Conservation (phyloP, 352 stramenopile species). For the Phytophthora colocasiae region DNA sequence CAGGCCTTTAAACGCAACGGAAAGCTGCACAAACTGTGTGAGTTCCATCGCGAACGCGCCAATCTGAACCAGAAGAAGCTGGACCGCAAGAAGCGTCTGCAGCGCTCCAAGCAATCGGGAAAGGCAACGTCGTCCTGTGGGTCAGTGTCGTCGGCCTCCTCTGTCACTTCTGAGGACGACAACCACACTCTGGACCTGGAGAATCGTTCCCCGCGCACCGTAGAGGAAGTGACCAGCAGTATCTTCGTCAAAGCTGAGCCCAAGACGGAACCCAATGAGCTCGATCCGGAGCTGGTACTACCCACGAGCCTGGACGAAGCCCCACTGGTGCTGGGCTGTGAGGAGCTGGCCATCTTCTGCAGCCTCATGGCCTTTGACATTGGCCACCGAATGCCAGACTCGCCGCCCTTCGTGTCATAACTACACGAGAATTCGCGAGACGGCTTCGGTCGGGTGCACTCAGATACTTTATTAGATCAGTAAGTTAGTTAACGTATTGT, state of each 20-base stretch:
- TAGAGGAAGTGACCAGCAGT: constrained; percentile 50
- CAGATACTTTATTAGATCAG: constrained; percentile 21
- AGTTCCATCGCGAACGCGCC: constrained; percentile 85
- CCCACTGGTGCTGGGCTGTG: constrained; percentile 59
- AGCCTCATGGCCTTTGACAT: constrained; percentile 78
- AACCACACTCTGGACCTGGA: constrained; percentile 24
- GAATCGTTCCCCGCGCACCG: constrained; percentile 56
- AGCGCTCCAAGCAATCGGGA: constrained; percentile 37
- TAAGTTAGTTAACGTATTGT: constrained; percentile 30
- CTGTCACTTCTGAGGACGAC: constrained; percentile 53
- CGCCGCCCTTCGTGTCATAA: constrained; percentile 33
- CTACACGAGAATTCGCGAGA: constrained; percentile 33
- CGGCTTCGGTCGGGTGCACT: neutral
- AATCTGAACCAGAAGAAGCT: constrained; percentile 90
- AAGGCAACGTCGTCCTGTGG: constrained; percentile 45
- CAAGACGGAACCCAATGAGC: constrained; percentile 19
- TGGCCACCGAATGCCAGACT: constrained; percentile 31
- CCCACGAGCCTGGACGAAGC: constrained; percentile 75
- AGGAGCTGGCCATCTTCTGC: constrained; percentile 84
- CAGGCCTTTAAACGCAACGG: constrained; percentile 85
- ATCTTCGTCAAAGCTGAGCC: constrained; percentile 28
- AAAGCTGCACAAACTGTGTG: constrained; percentile 87
- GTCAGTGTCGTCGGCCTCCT: constrained; percentile 36
- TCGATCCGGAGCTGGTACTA: constrained; percentile 30
- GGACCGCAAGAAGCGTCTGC: constrained; percentile 84